phyloP scores from a whole-genome alignment of 345 rosid species.

The Citrus hindsii region DNA sequence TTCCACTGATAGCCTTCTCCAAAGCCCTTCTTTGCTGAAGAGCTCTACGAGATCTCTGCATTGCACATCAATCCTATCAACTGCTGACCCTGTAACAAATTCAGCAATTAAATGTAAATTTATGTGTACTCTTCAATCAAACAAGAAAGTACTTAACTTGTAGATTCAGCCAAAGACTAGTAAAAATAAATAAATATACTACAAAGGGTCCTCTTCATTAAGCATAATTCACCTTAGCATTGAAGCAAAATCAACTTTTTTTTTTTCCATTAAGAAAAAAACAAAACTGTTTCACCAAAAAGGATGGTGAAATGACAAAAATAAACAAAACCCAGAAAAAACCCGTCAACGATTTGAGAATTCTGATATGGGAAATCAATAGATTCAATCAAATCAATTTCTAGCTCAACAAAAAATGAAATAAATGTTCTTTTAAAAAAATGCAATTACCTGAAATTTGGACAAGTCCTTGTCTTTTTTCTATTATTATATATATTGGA shows the following conservation, averaged over 20 bases:
- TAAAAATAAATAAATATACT: neutral
- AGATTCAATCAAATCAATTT: neutral
- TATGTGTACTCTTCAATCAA: neutral
- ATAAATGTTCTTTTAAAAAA: too few relatives aligned
- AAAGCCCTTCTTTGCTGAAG: constrained; percentile 69
- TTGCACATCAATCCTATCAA: constrained; percentile 55
- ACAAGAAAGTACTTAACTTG: constrained; percentile 6
- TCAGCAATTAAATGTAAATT: neutral
- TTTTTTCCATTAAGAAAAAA: neutral
- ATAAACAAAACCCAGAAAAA: neutral
- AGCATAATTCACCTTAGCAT: constrained; percentile 19
- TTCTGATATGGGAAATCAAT: neutral
- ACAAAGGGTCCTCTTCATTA: constrained; percentile 5
- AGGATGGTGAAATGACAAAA: constrained; percentile 8
- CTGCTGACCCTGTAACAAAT: constrained; percentile 3
- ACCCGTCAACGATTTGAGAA: neutral
- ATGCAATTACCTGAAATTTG: constrained; percentile 2
- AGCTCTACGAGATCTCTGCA: constrained; percentile 83
- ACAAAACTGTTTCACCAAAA: constrained; percentile 6
- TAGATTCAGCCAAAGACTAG: constrained; percentile 12
- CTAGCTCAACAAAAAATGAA: neutral
- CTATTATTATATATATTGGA: neutral
- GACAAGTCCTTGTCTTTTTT: neutral
- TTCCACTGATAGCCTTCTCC: constrained; percentile 32
- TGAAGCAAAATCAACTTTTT: constrained; percentile 18